phyloP scores from a whole-genome alignment of 192 early-diverging fungal genomes.

The Spizellomyces punctatus region DNA sequence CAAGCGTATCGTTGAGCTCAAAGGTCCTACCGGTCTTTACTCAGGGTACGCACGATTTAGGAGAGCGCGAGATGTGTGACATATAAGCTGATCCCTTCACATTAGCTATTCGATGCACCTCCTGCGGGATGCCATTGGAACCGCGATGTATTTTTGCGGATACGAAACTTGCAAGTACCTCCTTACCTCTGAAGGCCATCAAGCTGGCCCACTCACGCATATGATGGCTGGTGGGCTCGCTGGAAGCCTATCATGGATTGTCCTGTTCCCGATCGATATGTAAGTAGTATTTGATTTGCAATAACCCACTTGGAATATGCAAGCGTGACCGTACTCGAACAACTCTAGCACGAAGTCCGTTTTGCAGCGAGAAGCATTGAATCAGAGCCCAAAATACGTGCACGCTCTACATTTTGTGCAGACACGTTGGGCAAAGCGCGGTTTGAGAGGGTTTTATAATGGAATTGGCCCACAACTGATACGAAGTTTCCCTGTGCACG shows the following conservation, averaged over 20 bases:
- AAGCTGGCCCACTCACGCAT: constrained; percentile 39
- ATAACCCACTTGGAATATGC: background rate
- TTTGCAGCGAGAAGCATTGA: constrained; percentile 53
- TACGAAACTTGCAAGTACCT: constrained; percentile 50
- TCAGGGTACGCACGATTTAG: constrained; percentile 31
- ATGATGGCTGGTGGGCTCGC: constrained; percentile 56
- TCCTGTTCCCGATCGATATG: constrained; percentile 60
- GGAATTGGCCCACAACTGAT: constrained; percentile 53
- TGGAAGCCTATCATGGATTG: constrained; percentile 50
- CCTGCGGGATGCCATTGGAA: constrained; percentile 45
- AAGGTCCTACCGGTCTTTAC: constrained; percentile 51
- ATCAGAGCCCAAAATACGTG: constrained; percentile 42
- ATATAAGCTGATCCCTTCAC: background rate
- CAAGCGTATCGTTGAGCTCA: constrained; percentile 38
- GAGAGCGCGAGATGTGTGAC: no score
- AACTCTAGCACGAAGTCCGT: constrained; percentile 46
- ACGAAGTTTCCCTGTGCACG: constrained; percentile 53
- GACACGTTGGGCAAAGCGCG: constrained; percentile 33
- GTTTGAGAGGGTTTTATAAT: constrained; percentile 51
- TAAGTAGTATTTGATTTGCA: constrained; percentile 18
- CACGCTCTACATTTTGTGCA: constrained; percentile 39
- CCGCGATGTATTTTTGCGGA: constrained; percentile 50
- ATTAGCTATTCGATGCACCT: constrained; percentile 36
- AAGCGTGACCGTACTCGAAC: background rate
- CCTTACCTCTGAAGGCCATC: constrained; percentile 19